phyloP scores from a whole-genome alignment of 179 eudicot genomes.

The Vitellaria paradoxa region DNA sequence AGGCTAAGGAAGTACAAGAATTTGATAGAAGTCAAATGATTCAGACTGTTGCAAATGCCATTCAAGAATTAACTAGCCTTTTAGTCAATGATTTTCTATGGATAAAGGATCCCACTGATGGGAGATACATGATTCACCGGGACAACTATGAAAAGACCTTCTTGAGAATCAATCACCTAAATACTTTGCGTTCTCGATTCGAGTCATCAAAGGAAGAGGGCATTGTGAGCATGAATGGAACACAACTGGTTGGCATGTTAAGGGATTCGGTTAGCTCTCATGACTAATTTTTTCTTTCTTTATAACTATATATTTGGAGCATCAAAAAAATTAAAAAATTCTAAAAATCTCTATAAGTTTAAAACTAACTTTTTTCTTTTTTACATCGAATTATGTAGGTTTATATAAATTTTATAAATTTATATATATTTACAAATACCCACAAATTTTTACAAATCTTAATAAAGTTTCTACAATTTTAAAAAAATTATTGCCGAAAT shows the following conservation, averaged over 20 bases:
- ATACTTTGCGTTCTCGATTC: constrained; percentile 19
- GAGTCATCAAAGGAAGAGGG: constrained; percentile 43
- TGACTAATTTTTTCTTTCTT: neutral
- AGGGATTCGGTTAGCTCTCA: constrained; percentile 33
- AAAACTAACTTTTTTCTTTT: too few relatives aligned
- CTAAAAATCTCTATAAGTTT: too few relatives aligned
- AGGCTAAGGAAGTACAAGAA: neutral
- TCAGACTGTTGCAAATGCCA: constrained; percentile 32
- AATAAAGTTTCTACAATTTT: too few relatives aligned
- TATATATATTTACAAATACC: too few relatives aligned
- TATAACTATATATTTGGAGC: too few relatives aligned
- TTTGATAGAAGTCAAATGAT: constrained; percentile 16
- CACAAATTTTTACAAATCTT: too few relatives aligned
- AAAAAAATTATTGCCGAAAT: too few relatives aligned
- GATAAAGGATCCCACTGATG: constrained; percentile 30
- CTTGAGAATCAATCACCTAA: constrained; percentile 12
- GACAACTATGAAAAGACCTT: constrained; percentile 27
- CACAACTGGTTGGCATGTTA: constrained; percentile 31
- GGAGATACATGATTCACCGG: constrained; percentile 28
- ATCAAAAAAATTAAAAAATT: too few relatives aligned
- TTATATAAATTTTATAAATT: too few relatives aligned
- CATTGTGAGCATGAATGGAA: constrained; percentile 33
- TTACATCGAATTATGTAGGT: too few relatives aligned
- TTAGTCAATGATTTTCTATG: constrained; percentile 34
- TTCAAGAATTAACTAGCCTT: constrained; percentile 39